Percentiles rank a stretch among this genome's conserved stretches.
Conservation (phyloP, 257 asterid species). For the Vinca minor region DNA sequence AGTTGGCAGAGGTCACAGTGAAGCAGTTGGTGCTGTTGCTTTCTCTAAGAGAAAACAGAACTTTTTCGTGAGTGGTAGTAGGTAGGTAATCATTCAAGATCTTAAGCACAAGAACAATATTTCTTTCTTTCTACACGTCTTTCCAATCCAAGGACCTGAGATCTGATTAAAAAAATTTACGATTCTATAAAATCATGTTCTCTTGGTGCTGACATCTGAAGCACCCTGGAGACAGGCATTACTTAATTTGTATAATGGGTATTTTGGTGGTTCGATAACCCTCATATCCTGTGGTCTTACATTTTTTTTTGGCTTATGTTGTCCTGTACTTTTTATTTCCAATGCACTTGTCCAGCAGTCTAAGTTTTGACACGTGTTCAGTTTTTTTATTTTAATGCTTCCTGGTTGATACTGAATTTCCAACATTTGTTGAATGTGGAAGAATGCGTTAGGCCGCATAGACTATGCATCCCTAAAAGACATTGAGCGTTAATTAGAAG, state of each 20-base stretch:
- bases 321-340: not conserved
- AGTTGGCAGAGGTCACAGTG: slow-evolving; percentile 81
- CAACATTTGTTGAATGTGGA: not conserved
- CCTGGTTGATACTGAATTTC: not conserved
- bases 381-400: not conserved
- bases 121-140: not conserved
- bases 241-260: not conserved
- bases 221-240: not conserved
- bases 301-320: not conserved
- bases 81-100: slow-evolving; percentile 38
- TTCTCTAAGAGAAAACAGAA: slow-evolving; percentile 62
- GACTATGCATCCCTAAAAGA: not conserved
- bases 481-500: not conserved
- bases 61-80: slow-evolving; percentile 90
- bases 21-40: slow-evolving; percentile 83
- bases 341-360: no score
- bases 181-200: not conserved
- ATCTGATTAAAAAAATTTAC: not conserved
- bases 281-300: not conserved
- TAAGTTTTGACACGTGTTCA: not conserved
- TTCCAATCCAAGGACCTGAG: not conserved
- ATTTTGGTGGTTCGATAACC: not conserved
- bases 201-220: not conserved
- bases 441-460: not conserved
- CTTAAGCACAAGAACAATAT: not conserved